These are phyloP conservation scores for Candida sp. DNA, from an alignment of 1,139 yeast species.

Conservation along the genomic window DNA sequence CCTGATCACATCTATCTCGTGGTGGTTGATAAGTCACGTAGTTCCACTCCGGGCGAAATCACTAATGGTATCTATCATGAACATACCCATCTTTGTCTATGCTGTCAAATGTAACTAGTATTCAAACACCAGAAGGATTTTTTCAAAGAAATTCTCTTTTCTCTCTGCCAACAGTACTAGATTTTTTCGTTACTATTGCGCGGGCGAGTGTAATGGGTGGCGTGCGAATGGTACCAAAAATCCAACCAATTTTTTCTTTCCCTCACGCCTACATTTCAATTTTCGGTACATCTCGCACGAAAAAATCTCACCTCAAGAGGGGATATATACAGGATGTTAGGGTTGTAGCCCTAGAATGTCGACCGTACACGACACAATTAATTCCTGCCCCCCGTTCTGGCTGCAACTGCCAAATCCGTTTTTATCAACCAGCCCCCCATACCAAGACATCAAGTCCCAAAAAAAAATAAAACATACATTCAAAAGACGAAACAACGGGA, in stretches of 20 bases:
- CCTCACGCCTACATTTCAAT: not conserved
- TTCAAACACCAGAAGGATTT: conserved; percentile 1
- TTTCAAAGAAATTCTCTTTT: conserved; percentile 5
- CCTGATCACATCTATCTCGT: not conserved
- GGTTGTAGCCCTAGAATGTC: conserved; percentile 4
- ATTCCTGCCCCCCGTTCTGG: not conserved
- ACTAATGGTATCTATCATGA: not conserved
- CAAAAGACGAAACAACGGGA: not conserved
- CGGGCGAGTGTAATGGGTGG: not conserved
- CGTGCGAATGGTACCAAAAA: conserved; percentile 1
- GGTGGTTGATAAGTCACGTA: not conserved
- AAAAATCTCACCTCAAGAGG: not conserved
- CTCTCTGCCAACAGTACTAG: not conserved
- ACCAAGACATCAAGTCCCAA: not conserved
- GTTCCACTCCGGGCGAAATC: not conserved
- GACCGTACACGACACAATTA: no score
- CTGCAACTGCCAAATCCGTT: not conserved
- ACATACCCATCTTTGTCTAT: conserved; percentile 12
- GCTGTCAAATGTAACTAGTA: conserved; percentile 6
- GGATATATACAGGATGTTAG: conserved; percentile 5
- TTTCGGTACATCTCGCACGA: not conserved
- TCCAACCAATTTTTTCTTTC: not conserved
- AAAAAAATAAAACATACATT: not conserved
- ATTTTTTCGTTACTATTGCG: conserved; percentile 1
- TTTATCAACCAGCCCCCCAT: not conserved